Evolutionary conservation across 2,329 filamentous ascomycete species (phyloP), one percentile per base, ranked within the genome.

Genomic region (Paecilomyces dactylethromorphus): DNA sequence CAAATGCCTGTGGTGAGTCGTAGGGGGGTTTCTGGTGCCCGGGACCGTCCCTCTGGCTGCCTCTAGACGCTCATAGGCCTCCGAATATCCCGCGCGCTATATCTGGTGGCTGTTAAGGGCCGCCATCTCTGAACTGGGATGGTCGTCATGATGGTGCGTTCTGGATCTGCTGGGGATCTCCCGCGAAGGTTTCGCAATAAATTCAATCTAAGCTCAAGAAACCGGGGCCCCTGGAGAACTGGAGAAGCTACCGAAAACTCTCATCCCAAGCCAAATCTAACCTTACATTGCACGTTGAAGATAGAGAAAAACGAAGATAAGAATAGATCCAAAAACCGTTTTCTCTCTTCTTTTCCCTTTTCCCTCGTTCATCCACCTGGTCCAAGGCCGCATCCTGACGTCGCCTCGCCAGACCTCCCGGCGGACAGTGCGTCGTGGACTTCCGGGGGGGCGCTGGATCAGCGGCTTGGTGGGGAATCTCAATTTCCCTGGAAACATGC

Each of bases 161-260:
- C 50, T 52, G 50, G 50, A 52, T 52, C 50, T 52, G 26, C 50
- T 52, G 50, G 26, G 50, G 50, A 52, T 52, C 50, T 52, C 50
- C 50, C 50, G 50, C 26, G 50, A 52, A 52, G 50, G 50, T 52
- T 52, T 52, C 50, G 39, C 39, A 52, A n/a, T 21, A 26, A 52
- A 52, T 52, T 52, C 26, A 52, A 52, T 52, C 50, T 52, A 24
- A 52, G 50, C 50, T 52, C 50, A 52, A 52, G 50, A 29, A 52
- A 52, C 50, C 50, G 50, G 50, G 50, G 50, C 50, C 50, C 50
- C 50, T 52, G 50, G 26, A 52, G 50, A 52, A 24, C 50, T 52
- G 50, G 50, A 52, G 50, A 52, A 52, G 50, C 26, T 52, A 52
- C 50, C 50, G 50, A 24, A 52, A 52, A 52, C 50, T 52, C 50